phyloP scores from a whole-genome alignment of 2,329 filamentous ascomycete species.

The Hypoxylon sp. region DNA sequence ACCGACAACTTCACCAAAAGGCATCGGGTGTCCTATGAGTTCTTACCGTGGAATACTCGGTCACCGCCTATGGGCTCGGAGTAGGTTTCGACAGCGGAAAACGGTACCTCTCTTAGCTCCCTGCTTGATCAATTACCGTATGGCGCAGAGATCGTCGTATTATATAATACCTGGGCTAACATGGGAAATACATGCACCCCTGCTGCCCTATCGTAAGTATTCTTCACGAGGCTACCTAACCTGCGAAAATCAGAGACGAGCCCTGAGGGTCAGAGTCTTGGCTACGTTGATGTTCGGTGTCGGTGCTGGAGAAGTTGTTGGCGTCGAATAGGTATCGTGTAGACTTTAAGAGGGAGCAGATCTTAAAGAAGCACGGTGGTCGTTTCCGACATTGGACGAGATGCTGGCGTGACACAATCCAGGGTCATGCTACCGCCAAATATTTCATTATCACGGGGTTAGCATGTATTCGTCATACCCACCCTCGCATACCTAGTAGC shows the following conservation, averaged over 20 bases:
- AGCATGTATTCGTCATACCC: conserved; percentile 40
- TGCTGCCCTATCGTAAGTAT: conserved; percentile 1
- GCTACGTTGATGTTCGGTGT: conserved; percentile 9
- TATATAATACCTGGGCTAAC: conserved; percentile 1
- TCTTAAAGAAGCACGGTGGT: conserved; percentile 9
- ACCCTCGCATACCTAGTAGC: conserved; percentile 24
- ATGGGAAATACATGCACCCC: conserved; percentile 1
- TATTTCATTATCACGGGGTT: conserved; percentile 38
- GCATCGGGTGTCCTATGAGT: conserved; percentile 8
- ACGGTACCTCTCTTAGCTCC: conserved; percentile 2
- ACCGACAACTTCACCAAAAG: conserved; percentile 16
- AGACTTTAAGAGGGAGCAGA: conserved; percentile 6
- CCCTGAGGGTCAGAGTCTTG: conserved; percentile 2
- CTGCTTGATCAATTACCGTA: conserved; percentile 15
- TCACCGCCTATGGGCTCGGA: conserved; percentile 2
- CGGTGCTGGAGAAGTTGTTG: conserved; percentile 8
- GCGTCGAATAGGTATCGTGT: not conserved
- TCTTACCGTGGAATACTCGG: conserved; percentile 10
- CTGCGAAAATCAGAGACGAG: not conserved
- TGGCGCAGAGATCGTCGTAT: conserved; percentile 4
- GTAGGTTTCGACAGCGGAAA: not conserved
- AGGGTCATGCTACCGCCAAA: conserved; percentile 40
- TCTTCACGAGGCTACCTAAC: conserved; percentile 13
- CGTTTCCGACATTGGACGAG: conserved; percentile 17
- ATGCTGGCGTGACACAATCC: conserved; percentile 35